Evolutionary conservation across 495 filamentous ascomycete genomes (phyloP).

Genomic region (Penicillium turbatum): DNA sequence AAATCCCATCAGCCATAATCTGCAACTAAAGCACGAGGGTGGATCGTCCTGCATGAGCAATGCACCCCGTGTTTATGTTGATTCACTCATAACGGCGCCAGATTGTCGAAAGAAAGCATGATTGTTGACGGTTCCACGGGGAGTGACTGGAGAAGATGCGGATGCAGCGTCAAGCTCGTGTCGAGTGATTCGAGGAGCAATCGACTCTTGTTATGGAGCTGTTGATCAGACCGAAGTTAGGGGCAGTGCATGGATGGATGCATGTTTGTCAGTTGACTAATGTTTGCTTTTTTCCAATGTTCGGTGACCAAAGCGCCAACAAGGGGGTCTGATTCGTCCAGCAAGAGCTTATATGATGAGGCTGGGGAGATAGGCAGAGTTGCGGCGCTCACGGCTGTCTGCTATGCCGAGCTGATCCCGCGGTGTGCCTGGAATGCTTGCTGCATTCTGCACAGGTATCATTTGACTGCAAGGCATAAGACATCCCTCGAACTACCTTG

Average conservation of each 20-base stretch:
- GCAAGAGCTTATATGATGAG: conserved; percentile 1
- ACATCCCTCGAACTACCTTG: background rate
- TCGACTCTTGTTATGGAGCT: no score
- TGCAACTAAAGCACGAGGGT: background rate
- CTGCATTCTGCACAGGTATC: background rate
- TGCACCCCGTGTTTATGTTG: conserved; percentile 4
- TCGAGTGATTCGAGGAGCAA: background rate
- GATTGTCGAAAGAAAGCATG: background rate
- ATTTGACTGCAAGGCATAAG: background rate
- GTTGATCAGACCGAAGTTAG: no score
- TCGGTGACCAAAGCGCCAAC: background rate
- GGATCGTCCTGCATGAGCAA: conserved; percentile 2
- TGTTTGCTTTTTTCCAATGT: background rate
- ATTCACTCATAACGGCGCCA: conserved; percentile 2
- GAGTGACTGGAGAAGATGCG: background rate
- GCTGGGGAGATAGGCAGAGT: conserved; percentile 1
- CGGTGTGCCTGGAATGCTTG: background rate
- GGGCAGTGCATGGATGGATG: no score
- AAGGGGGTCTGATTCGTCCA: conserved; percentile 7
- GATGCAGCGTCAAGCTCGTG: conserved; percentile 12
- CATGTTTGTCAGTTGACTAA: no score
- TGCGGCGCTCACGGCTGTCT: background rate
- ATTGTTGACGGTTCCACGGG: background rate
- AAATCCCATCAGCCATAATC: background rate
- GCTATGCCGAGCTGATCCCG: background rate